Conservation (phyloP, 306 rosid species). For the Cicer cuneatum region DNA sequence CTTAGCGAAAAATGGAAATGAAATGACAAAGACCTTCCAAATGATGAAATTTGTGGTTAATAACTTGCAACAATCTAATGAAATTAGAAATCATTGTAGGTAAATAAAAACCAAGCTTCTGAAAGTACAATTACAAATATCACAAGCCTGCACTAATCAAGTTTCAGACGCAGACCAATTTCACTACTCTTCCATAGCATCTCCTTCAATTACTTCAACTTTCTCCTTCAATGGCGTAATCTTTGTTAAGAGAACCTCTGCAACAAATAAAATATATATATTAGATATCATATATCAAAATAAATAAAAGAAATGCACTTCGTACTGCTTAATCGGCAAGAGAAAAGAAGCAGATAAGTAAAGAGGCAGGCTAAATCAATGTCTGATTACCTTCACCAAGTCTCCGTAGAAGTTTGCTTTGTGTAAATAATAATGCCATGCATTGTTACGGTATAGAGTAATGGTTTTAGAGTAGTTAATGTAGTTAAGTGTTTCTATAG, state of each 20-base stretch:
- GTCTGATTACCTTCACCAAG: too few relatives aligned
- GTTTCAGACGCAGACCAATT: slow-evolving; percentile 22
- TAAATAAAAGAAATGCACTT: neutral
- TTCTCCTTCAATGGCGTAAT: slow-evolving; percentile 71
- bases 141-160: slow-evolving; percentile 35
- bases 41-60: slow-evolving; percentile 15
- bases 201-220: slow-evolving; percentile 74
- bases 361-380: too few relatives aligned
- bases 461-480: too few relatives aligned
- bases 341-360: neutral
- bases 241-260: slow-evolving; percentile 91
- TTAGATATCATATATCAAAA: slow-evolving; percentile 23
- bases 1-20: neutral
- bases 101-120: slow-evolving; percentile 22
- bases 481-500: too few relatives aligned
- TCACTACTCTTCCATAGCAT: slow-evolving; percentile 85
- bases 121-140: slow-evolving; percentile 10
- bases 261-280: slow-evolving; percentile 36
- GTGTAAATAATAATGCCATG: too few relatives aligned
- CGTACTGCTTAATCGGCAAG: slow-evolving; percentile 9
- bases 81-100: neutral
- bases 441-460: too few relatives aligned
- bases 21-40: neutral
- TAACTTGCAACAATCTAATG: slow-evolving; percentile 15
- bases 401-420: too few relatives aligned